Evolutionary conservation across 2,329 filamentous ascomycete genomes (phyloP).

Genomic region (Penicillium sp.): DNA sequence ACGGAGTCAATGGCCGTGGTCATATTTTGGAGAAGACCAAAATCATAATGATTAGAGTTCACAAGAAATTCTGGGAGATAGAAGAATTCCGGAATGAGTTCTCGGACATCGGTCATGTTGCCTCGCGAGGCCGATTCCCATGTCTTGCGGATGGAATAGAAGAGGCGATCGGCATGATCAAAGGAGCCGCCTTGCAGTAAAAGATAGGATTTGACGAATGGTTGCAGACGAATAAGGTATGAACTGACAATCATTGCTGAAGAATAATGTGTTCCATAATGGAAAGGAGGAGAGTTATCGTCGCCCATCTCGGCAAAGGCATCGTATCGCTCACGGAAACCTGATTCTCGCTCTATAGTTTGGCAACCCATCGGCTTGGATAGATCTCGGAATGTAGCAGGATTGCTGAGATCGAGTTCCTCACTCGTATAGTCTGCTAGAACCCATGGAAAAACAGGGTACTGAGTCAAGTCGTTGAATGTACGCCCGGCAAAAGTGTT

Average conservation of each 20-base stretch:
- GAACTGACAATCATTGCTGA: conserved; percentile 98
- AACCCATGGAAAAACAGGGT: conserved; percentile 97
- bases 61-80: conserved; percentile 90
- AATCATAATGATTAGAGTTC: conserved; percentile 94
- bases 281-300: conserved; percentile 71
- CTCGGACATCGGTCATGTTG: conserved; percentile 91
- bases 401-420: conserved; percentile 81
- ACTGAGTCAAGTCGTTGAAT: conserved; percentile 97
- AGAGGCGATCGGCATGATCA: conserved; percentile 91
- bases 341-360: conserved; percentile 68
- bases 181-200: conserved; percentile 93
- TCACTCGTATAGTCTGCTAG: conserved; percentile 93
- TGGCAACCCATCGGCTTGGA: conserved; percentile 97
- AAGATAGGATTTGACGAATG: conserved; percentile 94
- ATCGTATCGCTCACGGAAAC: conserved; percentile 80
- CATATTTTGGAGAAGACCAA: conserved; percentile 79
- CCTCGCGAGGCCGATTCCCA: conserved; percentile 87
- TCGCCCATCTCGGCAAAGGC: conserved; percentile 91
- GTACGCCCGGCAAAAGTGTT: conserved; percentile 96
- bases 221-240: conserved; percentile 90
- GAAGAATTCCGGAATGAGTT: conserved; percentile 96
- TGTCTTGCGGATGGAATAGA: conserved; percentile 86
- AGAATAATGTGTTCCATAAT: conserved; percentile 98
- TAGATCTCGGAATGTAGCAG: conserved; percentile 82
- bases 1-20: conserved; percentile 81